A percentile compares a stretch with the other conserved stretches of the same genome.
Conservation (phyloP, 108 stramenopile species). For the Fragilariopsis cylindrus region DNA sequence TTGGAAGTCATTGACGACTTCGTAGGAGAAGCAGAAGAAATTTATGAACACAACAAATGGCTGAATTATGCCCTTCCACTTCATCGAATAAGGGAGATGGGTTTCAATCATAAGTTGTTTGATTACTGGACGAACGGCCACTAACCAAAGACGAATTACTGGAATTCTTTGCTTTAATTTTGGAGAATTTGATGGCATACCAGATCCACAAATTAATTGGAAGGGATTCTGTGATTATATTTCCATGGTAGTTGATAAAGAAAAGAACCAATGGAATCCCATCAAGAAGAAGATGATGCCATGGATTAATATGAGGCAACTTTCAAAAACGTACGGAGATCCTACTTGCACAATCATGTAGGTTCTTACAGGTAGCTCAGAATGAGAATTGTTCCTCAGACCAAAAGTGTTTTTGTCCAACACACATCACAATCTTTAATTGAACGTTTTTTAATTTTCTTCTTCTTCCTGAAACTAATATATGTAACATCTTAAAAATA, state of each 20-base stretch:
- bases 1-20: conserved; percentile 91
- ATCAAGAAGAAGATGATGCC: conserved; percentile 58
- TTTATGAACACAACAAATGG: conserved; percentile 82
- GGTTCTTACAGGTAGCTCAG: no score
- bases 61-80: conserved; percentile 86
- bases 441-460: no score
- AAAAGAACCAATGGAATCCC: conserved; percentile 72
- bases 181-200: conserved; percentile 58
- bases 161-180: conserved; percentile 74
- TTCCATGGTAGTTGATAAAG: conserved; percentile 30
- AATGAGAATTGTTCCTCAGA: no score
- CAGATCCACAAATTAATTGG: conserved; percentile 74
- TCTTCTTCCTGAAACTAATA: no score
- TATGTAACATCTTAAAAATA: no score
- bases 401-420: no score
- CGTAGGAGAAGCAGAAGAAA: conserved; percentile 78
- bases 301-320: conserved; percentile 67
- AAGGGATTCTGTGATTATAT: conserved; percentile 51
- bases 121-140: conserved; percentile 83
- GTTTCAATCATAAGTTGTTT: conserved; percentile 76
- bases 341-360: conserved; percentile 11
- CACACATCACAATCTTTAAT: no score
- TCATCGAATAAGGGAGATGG: conserved; percentile 88
- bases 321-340: conserved; percentile 36
- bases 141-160: conserved; percentile 65